Evolutionary conservation across 2,329 filamentous ascomycete species (phyloP).

Genomic region (Chalaropsis thielavioides): DNA sequence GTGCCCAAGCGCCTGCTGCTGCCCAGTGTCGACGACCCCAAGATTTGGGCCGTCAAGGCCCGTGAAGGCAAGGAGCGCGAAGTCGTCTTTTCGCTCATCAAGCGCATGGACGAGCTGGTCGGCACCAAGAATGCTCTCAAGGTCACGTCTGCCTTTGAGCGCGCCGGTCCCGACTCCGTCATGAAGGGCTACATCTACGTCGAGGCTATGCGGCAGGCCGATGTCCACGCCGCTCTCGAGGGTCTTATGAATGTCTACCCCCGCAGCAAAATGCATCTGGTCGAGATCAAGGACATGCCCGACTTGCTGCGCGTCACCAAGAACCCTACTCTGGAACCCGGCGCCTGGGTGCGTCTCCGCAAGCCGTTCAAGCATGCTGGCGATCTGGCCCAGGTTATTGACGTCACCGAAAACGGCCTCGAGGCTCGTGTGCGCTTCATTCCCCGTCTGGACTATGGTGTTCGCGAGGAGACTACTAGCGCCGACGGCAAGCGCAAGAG

Average conservation of each 20-base stretch:
- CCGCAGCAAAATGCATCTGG: slow-evolving; percentile 68
- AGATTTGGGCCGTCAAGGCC: slow-evolving; percentile 87
- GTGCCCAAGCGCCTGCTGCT: slow-evolving; percentile 76
- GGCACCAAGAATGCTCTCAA: slow-evolving; percentile 66
- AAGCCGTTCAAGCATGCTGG: slow-evolving; percentile 67
- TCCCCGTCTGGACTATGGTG: slow-evolving; percentile 79
- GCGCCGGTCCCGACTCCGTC: slow-evolving; percentile 56
- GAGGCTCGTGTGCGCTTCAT: slow-evolving; percentile 79
- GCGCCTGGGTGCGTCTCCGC: slow-evolving; percentile 82
- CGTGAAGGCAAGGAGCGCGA: slow-evolving; percentile 93
- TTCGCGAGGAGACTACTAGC: slow-evolving; percentile 55
- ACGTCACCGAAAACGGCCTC: slow-evolving; percentile 83
- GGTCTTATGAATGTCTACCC: slow-evolving; percentile 83
- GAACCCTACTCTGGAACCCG: slow-evolving; percentile 68
- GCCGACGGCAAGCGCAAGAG: slow-evolving; percentile 70
- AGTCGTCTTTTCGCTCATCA: slow-evolving; percentile 74
- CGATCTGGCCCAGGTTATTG: slow-evolving; percentile 81
- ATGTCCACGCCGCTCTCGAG: slow-evolving; percentile 70
- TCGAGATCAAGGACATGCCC: slow-evolving; percentile 94
- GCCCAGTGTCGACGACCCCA: slow-evolving; percentile 86
- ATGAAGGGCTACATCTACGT: slow-evolving; percentile 96
- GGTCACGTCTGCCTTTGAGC: slow-evolving; percentile 85
- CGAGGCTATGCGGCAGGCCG: slow-evolving; percentile 74
- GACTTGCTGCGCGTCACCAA: slow-evolving; percentile 85
- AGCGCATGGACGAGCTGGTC: slow-evolving; percentile 67